phyloP scores from a whole-genome alignment of 139 green algal genomes.

The Protoeuglena noctilucae region DNA sequence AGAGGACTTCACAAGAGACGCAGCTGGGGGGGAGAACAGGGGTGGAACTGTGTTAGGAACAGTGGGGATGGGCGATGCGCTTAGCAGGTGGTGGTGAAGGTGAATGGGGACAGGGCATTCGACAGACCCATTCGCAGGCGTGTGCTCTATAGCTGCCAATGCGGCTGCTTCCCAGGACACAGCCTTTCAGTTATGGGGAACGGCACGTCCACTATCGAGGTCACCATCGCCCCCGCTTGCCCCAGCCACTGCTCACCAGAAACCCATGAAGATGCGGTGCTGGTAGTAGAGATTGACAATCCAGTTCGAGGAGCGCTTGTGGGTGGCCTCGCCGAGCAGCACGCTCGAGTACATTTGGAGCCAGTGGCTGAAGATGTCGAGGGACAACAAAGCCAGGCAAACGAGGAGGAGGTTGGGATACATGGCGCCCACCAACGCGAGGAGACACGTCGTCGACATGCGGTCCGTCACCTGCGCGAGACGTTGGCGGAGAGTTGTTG shows the following conservation, averaged over 20 bases:
- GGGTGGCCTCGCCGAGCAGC: constrained; percentile 34
- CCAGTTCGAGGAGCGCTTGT: constrained; percentile 48
- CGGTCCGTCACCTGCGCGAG: constrained; percentile 15
- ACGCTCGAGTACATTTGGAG: constrained; percentile 74
- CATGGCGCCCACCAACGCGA: constrained; percentile 49
- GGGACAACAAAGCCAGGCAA: constrained; percentile 53
- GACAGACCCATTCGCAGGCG: too few relatives aligned
- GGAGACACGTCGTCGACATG: constrained; percentile 68
- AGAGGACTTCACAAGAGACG: constrained; percentile 63
- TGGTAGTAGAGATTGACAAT: constrained; percentile 82
- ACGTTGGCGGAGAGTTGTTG: neutral
- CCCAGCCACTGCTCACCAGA: too few relatives aligned
- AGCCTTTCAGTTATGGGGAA: too few relatives aligned
- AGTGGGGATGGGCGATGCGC: too few relatives aligned
- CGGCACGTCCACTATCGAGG: too few relatives aligned
- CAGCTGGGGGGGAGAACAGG: too few relatives aligned
- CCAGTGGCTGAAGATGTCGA: constrained; percentile 93
- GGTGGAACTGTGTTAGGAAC: too few relatives aligned
- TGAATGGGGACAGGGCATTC: too few relatives aligned
- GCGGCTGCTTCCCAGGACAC: too few relatives aligned
- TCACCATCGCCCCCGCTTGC: too few relatives aligned
- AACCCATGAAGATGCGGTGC: constrained; percentile 86
- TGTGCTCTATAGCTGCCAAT: too few relatives aligned
- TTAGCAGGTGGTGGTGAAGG: too few relatives aligned
- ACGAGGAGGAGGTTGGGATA: constrained; percentile 30